A percentile compares a stretch with the other conserved stretches of the same genome.
Conservation (phyloP, 495 filamentous ascomycete genomes). For the Penicillium diatomitis region DNA sequence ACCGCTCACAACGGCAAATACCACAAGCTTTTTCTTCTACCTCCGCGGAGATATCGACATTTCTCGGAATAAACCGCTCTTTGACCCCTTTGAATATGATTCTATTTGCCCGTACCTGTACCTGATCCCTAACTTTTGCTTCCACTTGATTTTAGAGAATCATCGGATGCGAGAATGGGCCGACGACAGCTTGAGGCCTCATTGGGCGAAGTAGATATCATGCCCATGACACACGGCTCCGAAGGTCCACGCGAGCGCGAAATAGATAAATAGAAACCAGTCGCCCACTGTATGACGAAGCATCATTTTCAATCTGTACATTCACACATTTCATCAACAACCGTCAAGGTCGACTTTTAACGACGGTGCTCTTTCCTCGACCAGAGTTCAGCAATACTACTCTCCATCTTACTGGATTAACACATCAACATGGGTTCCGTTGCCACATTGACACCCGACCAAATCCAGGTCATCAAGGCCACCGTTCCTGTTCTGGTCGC, state of each 20-base stretch:
- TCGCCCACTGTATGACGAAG: no score
- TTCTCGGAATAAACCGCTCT: conserved; percentile 2
- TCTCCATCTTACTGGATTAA: no score
- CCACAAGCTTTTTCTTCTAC: neutral
- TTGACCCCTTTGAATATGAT: neutral
- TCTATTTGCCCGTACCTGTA: neutral
- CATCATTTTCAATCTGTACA: no score
- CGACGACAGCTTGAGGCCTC: neutral
- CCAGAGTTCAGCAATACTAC: no score
- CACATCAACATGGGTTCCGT: conserved; percentile 10
- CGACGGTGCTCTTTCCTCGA: no score
- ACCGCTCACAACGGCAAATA: neutral
- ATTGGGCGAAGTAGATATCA: no score
- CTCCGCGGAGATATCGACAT: conserved; percentile 18
- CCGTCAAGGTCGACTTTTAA: no score
- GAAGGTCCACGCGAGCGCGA: neutral
- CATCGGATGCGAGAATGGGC: neutral
- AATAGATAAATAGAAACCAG: no score
- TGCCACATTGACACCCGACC: conserved; percentile 17
- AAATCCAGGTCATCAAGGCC: conserved; percentile 34
- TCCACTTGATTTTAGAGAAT: conserved; percentile 3
- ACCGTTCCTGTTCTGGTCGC: conserved; percentile 47
- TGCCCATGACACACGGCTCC: no score
- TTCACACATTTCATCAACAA: no score
- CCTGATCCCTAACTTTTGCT: neutral